Base-by-base conservation (phyloP, 2,329 filamentous ascomycete genomes). In the Penicillium sp. region DNA sequence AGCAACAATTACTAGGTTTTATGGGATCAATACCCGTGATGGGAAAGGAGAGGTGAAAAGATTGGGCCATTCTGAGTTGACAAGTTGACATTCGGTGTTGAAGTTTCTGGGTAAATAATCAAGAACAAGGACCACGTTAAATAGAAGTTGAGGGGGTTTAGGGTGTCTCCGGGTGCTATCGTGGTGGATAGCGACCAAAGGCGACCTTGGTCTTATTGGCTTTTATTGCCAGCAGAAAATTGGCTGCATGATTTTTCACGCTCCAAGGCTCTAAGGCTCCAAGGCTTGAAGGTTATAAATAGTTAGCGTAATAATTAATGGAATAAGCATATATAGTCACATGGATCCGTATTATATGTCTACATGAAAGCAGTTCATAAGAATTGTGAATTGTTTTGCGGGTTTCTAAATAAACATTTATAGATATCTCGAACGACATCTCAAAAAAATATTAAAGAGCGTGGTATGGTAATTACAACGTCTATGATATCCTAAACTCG, bases 21-120 rank as follows among this genome's bases (percentile, higher is more conserved):
- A 60, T 61, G 56, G 59, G 58, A 53, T 43, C 46, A 53, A 46
- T 57, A 29, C 52, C 50, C 31, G 59, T 54, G 11, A 61, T 26
- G 13, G 49, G 49, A 44, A 57, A 60, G 22, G 58, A 50, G 50
- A 67, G 42, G 32, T 67, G 66, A 53, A 66, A 69, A 46, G 61
- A 61, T 59, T 67, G 66, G 52, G 66, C 56, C 66, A 68, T 69
- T 64, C 59, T 68, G 61, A 66, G 61, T 56, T 68, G 66, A 56
- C 66, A 69, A 55, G 66, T 69, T 44, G 66, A 68, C 66, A 67
- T 69, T 54, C 58, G 53, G 38, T 18, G 46, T 46, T 45, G 52
- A 45, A 45, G 29, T 20, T 20, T 4, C 22, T 24, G 16, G 24
- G 20, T 13, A 46, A 50, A 35, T 20, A 32, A 38, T 20, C 24